phyloP scores from a whole-genome alignment of 805 yeast species.

The Metschnikowia aberdeeniae region DNA sequence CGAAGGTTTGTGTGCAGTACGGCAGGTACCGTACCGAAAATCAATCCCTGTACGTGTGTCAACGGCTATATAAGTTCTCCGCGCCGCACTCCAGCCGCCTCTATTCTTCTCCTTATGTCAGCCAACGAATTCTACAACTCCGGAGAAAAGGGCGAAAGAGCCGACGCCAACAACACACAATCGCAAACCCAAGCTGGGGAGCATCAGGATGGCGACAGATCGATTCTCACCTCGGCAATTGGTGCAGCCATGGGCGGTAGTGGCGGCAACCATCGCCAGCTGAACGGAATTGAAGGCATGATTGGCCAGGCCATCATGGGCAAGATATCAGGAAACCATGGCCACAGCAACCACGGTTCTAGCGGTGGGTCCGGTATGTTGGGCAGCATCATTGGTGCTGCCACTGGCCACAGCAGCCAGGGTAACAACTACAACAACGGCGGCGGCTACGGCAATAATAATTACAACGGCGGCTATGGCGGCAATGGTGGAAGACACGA shows the following conservation, averaged over 20 bases:
- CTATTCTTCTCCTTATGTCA: slow-evolving; percentile 35
- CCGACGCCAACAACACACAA: neutral
- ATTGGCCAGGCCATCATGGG: slow-evolving; percentile 14
- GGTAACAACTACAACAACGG: slow-evolving; percentile 6
- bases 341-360: slow-evolving; percentile 5
- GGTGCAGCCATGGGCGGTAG: slow-evolving; percentile 24
- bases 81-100: neutral
- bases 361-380: slow-evolving; percentile 12
- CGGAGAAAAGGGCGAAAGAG: slow-evolving; percentile 27
- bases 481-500: slow-evolving; percentile 1
- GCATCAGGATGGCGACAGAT: slow-evolving; percentile 20
- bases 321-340: slow-evolving; percentile 23
- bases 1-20: neutral
- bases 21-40: slow-evolving; percentile 1
- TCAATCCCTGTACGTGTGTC: slow-evolving; percentile 1
- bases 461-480: neutral
- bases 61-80: neutral
- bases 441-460: neutral
- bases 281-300: slow-evolving; percentile 16
- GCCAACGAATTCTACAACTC: slow-evolving; percentile 54
- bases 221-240: slow-evolving; percentile 23
- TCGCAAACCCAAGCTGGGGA: slow-evolving; percentile 11
- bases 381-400: slow-evolving; percentile 14
- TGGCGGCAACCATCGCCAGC: slow-evolving; percentile 26
- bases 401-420: slow-evolving; percentile 10